These are phyloP conservation scores for Pyrus communis DNA, from an alignment of 306 rosid species.

Conservation along the genomic window DNA sequence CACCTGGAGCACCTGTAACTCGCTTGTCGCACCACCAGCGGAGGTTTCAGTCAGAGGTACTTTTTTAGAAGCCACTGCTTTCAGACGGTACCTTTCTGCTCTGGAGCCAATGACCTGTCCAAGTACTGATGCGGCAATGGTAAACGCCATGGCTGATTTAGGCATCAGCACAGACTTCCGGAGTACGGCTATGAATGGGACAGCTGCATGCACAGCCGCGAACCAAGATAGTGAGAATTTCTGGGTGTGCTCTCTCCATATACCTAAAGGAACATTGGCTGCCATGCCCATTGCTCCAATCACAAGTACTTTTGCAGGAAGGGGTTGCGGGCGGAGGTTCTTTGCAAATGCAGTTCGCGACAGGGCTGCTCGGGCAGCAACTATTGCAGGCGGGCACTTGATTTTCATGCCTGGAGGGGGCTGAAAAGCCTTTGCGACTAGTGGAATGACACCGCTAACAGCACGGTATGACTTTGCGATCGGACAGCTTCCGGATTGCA, in stretches of 20 bases:
- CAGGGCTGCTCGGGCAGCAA: conserved; percentile 91
- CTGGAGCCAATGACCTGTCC: conserved; percentile 96
- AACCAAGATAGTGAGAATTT: conserved; percentile 96
- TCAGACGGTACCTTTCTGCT: conserved; percentile 75
- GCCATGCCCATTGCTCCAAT: conserved; percentile 95
- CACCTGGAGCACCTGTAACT: conserved; percentile 28
- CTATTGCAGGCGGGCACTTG: conserved; percentile 71
- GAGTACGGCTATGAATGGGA: conserved; percentile 92
- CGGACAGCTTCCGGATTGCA: conserved; percentile 81
- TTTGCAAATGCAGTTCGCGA: conserved; percentile 82
- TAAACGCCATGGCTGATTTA: conserved; percentile 93
- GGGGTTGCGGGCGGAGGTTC: conserved; percentile 86
- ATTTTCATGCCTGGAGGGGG: conserved; percentile 75
- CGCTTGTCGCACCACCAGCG: conserved; percentile 11
- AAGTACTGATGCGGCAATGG: conserved; percentile 83
- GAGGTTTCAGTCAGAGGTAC: conserved; percentile 30
- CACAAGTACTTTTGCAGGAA: conserved; percentile 86
- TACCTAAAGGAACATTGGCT: conserved; percentile 83
- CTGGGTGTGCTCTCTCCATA: conserved; percentile 95
- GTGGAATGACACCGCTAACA: conserved; percentile 74
- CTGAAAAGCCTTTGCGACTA: conserved; percentile 81
- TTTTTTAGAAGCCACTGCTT: conserved; percentile 41
- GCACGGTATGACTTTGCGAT: conserved; percentile 93
- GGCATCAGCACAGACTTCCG: conserved; percentile 93
- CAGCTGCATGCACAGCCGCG: conserved; percentile 93